Conservation (phyloP, 805 yeast species). For the Schizosaccharomyces pombe region DNA sequence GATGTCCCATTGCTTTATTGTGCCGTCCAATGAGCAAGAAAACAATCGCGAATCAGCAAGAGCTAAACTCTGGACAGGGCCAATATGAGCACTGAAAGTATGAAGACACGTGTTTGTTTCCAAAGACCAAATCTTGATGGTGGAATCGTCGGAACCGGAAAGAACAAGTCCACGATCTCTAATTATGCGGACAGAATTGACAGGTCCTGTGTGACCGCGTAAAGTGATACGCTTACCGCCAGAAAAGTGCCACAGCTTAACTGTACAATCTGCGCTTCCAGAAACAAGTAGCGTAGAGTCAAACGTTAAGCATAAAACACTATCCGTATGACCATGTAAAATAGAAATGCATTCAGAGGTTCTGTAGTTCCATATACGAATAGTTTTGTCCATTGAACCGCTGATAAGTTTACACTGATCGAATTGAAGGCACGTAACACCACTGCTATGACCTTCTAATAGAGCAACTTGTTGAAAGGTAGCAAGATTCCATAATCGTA, state of each 20-base stretch:
- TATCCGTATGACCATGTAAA: slow-evolving; percentile 74
- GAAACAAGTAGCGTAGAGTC: slow-evolving; percentile 62
- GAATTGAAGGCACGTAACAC: slow-evolving; percentile 63
- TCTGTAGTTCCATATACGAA: slow-evolving; percentile 86
- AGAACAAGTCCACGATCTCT: slow-evolving; percentile 53
- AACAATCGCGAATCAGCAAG: slow-evolving; percentile 53
- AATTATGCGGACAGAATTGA: slow-evolving; percentile 72
- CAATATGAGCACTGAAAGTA: slow-evolving; percentile 71
- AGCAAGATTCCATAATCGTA: slow-evolving; percentile 78
- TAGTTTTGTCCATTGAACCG: slow-evolving; percentile 75
- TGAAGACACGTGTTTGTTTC: slow-evolving; percentile 53
- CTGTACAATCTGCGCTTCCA: slow-evolving; percentile 79
- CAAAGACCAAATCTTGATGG: slow-evolving; percentile 88
- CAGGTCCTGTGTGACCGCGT: slow-evolving; percentile 84
- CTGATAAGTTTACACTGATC: slow-evolving; percentile 78
- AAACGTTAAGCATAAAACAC: slow-evolving; percentile 68
- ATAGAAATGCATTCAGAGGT: slow-evolving; percentile 89
- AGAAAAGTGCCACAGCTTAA: slow-evolving; percentile 92
- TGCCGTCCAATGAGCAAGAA: slow-evolving; percentile 86
- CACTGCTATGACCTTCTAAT: slow-evolving; percentile 71
- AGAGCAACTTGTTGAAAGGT: slow-evolving; percentile 56
- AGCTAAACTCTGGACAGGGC: slow-evolving; percentile 79
- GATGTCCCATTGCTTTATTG: slow-evolving; percentile 90
- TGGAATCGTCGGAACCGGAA: slow-evolving; percentile 77
- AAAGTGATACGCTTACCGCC: slow-evolving; percentile 77